phyloP scores from a whole-genome alignment of 345 rosid genomes.

The Microthlaspi erraticum region DNA sequence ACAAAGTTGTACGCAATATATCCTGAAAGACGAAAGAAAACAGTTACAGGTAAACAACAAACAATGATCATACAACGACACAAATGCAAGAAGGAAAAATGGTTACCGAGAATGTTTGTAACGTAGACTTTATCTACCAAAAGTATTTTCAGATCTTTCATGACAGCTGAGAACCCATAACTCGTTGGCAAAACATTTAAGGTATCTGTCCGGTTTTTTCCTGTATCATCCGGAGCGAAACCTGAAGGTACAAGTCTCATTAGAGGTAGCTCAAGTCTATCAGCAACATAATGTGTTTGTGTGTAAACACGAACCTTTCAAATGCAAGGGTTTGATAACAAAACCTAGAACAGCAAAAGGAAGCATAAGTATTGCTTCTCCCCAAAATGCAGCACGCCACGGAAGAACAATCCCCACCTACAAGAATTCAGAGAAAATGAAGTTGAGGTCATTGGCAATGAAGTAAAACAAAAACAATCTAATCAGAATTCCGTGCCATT shows the following conservation, averaged over 20 bases:
- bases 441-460: constrained; percentile 5
- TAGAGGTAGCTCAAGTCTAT: constrained; percentile 29
- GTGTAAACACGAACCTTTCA: constrained; percentile 66
- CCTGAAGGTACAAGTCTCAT: constrained; percentile 57
- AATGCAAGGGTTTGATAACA: constrained; percentile 78
- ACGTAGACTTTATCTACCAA: constrained; percentile 69
- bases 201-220: constrained; percentile 42
- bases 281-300: constrained; percentile 20
- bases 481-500: constrained; percentile 1
- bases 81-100: constrained; percentile 14
- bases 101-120: constrained; percentile 77
- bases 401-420: constrained; percentile 71
- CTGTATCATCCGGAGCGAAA: constrained; percentile 60
- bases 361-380: constrained; percentile 92
- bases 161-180: constrained; percentile 63
- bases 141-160: constrained; percentile 66
- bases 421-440: constrained; percentile 9
- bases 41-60: constrained; percentile 48
- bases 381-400: constrained; percentile 93
- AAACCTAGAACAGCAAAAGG: constrained; percentile 85
- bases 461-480: constrained; percentile 8
- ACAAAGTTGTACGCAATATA: constrained; percentile 88
- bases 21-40: constrained; percentile 55
- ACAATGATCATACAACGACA: constrained; percentile 19
- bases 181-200: constrained; percentile 21